A percentile compares a stretch with the other conserved stretches of the same genome.
These are phyloP conservation scores for Apiospora pterosperma DNA, from an alignment of 2,329 filamentous ascomycete species.

Conservation along the genomic window DNA sequence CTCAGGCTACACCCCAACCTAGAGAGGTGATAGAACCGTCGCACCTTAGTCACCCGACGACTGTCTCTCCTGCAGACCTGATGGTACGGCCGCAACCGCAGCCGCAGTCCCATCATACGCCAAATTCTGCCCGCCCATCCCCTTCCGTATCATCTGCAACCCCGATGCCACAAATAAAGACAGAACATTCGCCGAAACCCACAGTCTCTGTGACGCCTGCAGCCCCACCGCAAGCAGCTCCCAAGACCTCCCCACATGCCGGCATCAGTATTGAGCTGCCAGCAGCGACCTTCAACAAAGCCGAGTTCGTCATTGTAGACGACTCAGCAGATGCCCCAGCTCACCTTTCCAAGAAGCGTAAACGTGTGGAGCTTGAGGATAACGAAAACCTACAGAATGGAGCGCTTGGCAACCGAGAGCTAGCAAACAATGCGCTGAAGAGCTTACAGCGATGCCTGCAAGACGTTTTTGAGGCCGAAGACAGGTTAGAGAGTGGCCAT, in stretches of 20 bases:
- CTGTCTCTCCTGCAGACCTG: slow-evolving; percentile 1
- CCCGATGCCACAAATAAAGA: neutral
- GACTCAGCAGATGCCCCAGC: slow-evolving; percentile 44
- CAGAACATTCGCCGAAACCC: neutral
- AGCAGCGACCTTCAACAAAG: slow-evolving; percentile 41
- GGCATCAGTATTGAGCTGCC: slow-evolving; percentile 47
- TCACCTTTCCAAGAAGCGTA: slow-evolving; percentile 53
- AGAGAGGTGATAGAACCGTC: neutral
- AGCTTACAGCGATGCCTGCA: slow-evolving; percentile 67
- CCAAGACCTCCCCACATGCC: neutral
- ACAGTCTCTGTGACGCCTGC: neutral
- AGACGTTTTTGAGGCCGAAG: slow-evolving; percentile 74
- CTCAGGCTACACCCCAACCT: slow-evolving; percentile 1
- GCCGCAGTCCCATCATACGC: neutral
- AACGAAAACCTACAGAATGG: slow-evolving; percentile 56
- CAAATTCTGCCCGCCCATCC: neutral
- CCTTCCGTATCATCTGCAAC: neutral
- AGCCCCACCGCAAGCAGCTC: neutral
- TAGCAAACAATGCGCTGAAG: slow-evolving; percentile 70
- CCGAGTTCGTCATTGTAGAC: slow-evolving; percentile 49
- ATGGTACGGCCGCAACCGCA: neutral
- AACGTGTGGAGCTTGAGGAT: slow-evolving; percentile 44
- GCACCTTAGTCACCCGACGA: neutral
- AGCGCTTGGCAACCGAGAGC: slow-evolving; percentile 75
- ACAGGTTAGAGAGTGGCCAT: slow-evolving; percentile 58